Percentiles rank a stretch among this genome's conserved stretches.
phyloP scores from a whole-genome alignment of 441 rosid genomes.

The Populus hybrid region DNA sequence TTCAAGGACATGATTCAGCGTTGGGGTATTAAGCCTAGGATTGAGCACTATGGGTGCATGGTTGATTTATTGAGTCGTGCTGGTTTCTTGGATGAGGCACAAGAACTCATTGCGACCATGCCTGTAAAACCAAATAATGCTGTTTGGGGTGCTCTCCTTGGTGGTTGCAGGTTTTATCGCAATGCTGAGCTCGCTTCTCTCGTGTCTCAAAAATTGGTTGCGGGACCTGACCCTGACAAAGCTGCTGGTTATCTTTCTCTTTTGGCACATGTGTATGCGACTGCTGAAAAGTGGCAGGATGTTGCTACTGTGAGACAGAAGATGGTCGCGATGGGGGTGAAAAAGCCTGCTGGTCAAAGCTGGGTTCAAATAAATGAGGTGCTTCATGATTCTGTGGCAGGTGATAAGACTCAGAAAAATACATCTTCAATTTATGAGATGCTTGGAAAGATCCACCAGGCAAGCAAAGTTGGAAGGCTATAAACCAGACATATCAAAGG shows the following conservation, averaged over 20 bases:
- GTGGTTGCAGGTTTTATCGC: slow-evolving; percentile 51
- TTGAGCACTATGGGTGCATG: slow-evolving; percentile 61
- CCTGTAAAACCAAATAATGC: slow-evolving; percentile 52
- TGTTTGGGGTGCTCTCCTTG: slow-evolving; percentile 54
- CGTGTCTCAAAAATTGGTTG: slow-evolving; percentile 31
- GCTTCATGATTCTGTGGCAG: slow-evolving; percentile 38
- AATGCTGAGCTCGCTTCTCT: slow-evolving; percentile 42
- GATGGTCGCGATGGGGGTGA: slow-evolving; percentile 33
- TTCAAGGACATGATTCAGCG: slow-evolving; percentile 33
- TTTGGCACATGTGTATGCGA: slow-evolving; percentile 39
- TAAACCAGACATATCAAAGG: slow-evolving; percentile 16
- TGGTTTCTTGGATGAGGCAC: slow-evolving; percentile 53
- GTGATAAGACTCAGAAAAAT: slow-evolving; percentile 29
- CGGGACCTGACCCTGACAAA: slow-evolving; percentile 32
- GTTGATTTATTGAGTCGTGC: slow-evolving; percentile 57
- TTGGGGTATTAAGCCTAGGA: slow-evolving; percentile 38
- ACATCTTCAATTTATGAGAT: slow-evolving; percentile 29
- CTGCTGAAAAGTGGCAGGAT: slow-evolving; percentile 42
- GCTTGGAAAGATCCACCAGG: slow-evolving; percentile 25
- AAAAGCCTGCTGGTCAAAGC: slow-evolving; percentile 45
- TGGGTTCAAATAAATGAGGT: slow-evolving; percentile 43
- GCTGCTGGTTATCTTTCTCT: slow-evolving; percentile 40
- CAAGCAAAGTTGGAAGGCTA: slow-evolving; percentile 29
- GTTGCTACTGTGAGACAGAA: slow-evolving; percentile 35
- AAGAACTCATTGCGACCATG: slow-evolving; percentile 40